Evolutionary conservation across 2,329 filamentous ascomycete genomes (phyloP), one percentile per base, ranked within the genome.

Genomic region (Diaporthe australafricana): DNA sequence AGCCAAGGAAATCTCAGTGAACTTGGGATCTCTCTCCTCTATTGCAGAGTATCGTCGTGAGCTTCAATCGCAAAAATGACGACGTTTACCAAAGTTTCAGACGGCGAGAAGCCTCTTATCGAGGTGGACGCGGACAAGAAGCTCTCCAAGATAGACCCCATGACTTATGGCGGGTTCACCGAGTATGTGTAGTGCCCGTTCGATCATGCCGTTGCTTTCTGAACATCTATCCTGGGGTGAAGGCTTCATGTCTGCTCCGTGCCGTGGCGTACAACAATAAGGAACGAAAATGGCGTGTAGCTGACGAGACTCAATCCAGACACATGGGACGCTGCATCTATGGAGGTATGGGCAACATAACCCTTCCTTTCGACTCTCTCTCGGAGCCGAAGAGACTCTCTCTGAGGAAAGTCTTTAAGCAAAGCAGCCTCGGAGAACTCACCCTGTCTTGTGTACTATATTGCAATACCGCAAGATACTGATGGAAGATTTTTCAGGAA

Each of bases 311-410:
- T 38, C 53, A 72, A 68, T 17, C 40, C 75, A 94, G 92, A 77
- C 94, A 96, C 82, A 96, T 96, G 93, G 94, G 94, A 77, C 90
- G 94, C 74, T 96, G 94, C 84, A 95, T 96, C 78, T 96, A 96
- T 80, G 93, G 93, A 74, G 94, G 94, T 65, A 50, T 32, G 60
- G 16, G 30, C 60, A 38, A 11, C 30, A 25, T 14, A 9, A 35
- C 45, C 7, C 20, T 27, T 35, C 57, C 27, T n/a, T 35, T 48
- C 7, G 12, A 9, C 20, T 22, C 22, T 12, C 22, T 12, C 40
- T 27, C 35, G 16, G 55, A 4, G 4, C 3, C 17, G 9, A 20
- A n/a, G n/a, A n/a, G n/a, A n/a, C n/a, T n/a, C n/a, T n/a, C n/a
- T n/a, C n/a, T 30, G 25, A 60, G 56, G 42, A 45, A 5, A 30